Base-by-base conservation (phyloP, 2,329 filamentous ascomycete species). In the Venturia carpophila region DNA sequence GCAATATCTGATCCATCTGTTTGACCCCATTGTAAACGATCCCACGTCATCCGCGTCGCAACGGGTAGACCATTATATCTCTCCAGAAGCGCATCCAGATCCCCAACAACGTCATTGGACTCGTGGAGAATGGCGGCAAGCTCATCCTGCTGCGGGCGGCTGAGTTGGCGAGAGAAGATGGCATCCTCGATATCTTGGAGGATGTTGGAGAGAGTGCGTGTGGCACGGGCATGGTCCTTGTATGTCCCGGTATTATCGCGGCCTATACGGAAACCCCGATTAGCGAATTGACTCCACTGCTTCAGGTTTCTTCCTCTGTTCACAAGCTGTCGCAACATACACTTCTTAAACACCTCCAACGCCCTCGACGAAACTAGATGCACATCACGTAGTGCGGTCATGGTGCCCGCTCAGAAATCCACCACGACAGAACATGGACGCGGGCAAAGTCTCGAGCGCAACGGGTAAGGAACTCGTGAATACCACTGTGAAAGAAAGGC, bases 61-160 rank as follows among this genome's bases (percentile, higher is more conserved):
- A 71, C 70, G 39, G 73, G 70, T 21, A 74, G 69, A 17, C 65
- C 65, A 63, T 73, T 71, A 67, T 73, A 73, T 64, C 71, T 70
- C 21, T 67, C 60, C 13, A 74, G 66, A 5, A 70, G 64, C 55
- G 68, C 67, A 24, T 72, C 70, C 21, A 73, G 69, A 49, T 73
- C 72, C 21, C 66, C 64, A 5, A 74, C 66, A 1, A 58, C 47
- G 6, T 5, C 52, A 37, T 60, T 49, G 41, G 13, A 43, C 15
- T 34, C 42, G 10, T 27, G 11, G 21, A 64, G n/a, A 5, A 24
- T 19, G 5, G 13, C 11, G 17, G n/a, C 52, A 6, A 64, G 52
- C 61, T 71, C 68, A 34, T 68, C 63, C 24, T 67, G 67, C 61
- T 71, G 71, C 39, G 55, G 64, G 7, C 63, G 34, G 11, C 69